Base-by-base conservation (phyloP, 2,329 filamentous ascomycete genomes). In the Boeremia exigua region DNA sequence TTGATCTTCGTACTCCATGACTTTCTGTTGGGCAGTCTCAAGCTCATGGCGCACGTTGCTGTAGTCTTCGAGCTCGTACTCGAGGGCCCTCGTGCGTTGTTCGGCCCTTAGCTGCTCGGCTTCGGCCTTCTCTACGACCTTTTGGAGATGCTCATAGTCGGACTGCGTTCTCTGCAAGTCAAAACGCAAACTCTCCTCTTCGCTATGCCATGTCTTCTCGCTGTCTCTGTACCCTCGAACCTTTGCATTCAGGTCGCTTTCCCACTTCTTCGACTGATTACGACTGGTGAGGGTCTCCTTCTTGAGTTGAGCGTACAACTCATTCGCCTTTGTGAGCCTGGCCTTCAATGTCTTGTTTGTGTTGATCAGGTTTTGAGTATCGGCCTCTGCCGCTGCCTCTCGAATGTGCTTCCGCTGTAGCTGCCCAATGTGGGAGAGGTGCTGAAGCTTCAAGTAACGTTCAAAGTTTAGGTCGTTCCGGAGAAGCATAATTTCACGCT, bases 401-500 rank as follows among this genome's bases (percentile, higher is more conserved):
- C 85, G 85, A 60, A 94, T 86, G 55, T 92, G 88, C 59, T 87
- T 87, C 12, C 89, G 83, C 63, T 90, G 88, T 37, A 95, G 77
- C 67, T 91, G 89, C 1, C 90, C 90, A 69, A 95, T 93, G 56
- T 94, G 90, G 2, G 88, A 85, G 62, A 93, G 85, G 71, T 94
- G 91, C 67, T 95, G 91, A 61, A 92, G 86, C 70, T 93, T 94
- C 66, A 94, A 82, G 73, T 92, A 94, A 25, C 89, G 83, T 72
- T 95, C 91, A 67, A 94, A 95, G 61, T 89, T 90, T 38, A 95
- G 80, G 65, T 95, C 90, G 59, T 93, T 95, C 39, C 88, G 86
- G 10, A 95, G 75, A 2, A 93, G 78, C 48, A 92, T 83, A n/a
- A 92, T 84, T 65, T 92, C 88, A 37, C 88, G 84, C 62, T 91